These are phyloP conservation scores for Diaporthe nobilis DNA, from an alignment of 2,329 filamentous ascomycete species.

Conservation along the genomic window DNA sequence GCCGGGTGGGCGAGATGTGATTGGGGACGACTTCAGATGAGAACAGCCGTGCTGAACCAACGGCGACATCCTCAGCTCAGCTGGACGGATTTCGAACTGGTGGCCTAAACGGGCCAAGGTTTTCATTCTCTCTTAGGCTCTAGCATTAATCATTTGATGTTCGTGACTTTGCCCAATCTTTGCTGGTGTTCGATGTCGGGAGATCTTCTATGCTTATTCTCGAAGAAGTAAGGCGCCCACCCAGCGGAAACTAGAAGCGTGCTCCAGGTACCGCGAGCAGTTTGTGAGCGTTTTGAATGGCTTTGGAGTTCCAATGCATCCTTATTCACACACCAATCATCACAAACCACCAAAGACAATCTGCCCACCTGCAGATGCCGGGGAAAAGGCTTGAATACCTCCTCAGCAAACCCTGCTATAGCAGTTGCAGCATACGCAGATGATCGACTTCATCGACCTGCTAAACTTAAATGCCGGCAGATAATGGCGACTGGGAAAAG, in stretches of 20 bases:
- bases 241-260: not conserved
- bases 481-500: not conserved
- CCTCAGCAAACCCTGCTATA: not conserved
- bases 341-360: not conserved
- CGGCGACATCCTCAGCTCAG: conserved; percentile 10
- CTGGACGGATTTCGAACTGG: conserved; percentile 8
- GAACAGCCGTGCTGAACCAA: conserved; percentile 22
- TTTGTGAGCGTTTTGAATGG: not conserved
- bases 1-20: not conserved
- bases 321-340: not conserved
- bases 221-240: conserved; percentile 5
- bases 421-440: not conserved
- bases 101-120: conserved; percentile 18
- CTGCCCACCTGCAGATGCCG: not conserved
- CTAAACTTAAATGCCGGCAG: not conserved
- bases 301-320: not conserved
- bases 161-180: conserved; percentile 8
- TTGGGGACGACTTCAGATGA: conserved; percentile 20
- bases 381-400: not conserved
- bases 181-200: conserved; percentile 17
- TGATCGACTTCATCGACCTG: not conserved
- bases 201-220: conserved; percentile 29
- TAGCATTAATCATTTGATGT: conserved; percentile 23
- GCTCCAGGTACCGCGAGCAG: not conserved
- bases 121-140: not conserved